Evolutionary conservation across 306 rosid genomes (phyloP).

Genomic region (Mucuna pruriens): DNA sequence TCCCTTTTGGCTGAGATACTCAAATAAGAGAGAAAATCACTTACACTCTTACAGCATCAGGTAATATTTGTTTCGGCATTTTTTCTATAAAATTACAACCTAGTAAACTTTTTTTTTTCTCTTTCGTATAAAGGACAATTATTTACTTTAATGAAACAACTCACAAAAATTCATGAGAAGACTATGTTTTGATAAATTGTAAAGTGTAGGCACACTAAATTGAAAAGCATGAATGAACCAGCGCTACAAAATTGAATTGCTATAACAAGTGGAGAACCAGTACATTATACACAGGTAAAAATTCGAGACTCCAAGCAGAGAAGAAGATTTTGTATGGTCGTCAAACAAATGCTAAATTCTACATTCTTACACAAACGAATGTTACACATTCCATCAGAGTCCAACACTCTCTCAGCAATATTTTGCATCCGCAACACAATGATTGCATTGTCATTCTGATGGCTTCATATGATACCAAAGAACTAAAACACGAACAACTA

Average conservation of each 20-base stretch:
- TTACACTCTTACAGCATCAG: too few relatives aligned
- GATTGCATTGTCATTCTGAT: conserved; percentile 38
- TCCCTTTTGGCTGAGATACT: too few relatives aligned
- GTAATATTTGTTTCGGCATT: too few relatives aligned
- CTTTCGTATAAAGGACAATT: too few relatives aligned
- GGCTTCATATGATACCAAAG: conserved; percentile 38
- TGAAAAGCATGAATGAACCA: not conserved
- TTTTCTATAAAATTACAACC: too few relatives aligned
- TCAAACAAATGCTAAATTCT: conserved; percentile 51
- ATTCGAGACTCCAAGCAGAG: not conserved
- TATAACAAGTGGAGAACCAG: conserved; percentile 15
- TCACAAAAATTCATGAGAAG: too few relatives aligned
- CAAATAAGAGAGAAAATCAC: too few relatives aligned
- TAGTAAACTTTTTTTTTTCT: too few relatives aligned
- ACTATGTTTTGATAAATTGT: too few relatives aligned
- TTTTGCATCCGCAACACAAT: conserved; percentile 19
- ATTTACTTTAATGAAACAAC: too few relatives aligned
- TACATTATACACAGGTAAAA: conserved; percentile 23
- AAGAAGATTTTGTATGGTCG: conserved; percentile 22
- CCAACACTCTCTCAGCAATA: conserved; percentile 12
- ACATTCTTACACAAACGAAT: conserved; percentile 47
- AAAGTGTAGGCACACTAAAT: too few relatives aligned
- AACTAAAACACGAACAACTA: conserved; percentile 34
- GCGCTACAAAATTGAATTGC: conserved; percentile 30
- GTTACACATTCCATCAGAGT: conserved; percentile 51